Evolutionary conservation across 257 asterid species (phyloP).

Genomic region (Galeopsis tetrahit): DNA sequence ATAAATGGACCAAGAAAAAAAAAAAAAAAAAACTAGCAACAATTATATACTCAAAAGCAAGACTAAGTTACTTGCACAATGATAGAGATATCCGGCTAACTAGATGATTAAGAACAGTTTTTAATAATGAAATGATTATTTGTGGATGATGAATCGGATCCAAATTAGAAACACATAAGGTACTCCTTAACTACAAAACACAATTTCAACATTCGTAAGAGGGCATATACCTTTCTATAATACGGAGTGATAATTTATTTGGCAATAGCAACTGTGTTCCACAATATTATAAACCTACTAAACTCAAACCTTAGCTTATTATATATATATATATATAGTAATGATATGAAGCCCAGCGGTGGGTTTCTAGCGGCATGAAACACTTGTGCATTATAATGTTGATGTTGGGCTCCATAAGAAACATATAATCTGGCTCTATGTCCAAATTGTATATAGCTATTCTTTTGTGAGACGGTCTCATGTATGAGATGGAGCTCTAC

Average conservation of each 20-base stretch:
- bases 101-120: neutral
- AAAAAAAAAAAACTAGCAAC: conserved; percentile 2
- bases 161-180: neutral
- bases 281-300: neutral
- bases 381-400: no score
- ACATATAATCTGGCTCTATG: no score
- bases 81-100: neutral
- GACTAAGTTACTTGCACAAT: conserved; percentile 3
- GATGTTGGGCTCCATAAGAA: no score
- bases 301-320: neutral
- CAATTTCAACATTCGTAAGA: neutral
- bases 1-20: conserved; percentile 19
- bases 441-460: no score
- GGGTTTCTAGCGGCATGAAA: no score
- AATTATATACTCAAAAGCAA: conserved; percentile 3
- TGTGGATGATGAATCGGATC: neutral
- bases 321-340: neutral
- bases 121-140: neutral
- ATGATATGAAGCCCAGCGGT: neutral
- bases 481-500: no score
- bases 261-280: neutral
- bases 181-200: conserved; percentile 1
- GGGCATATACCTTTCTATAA: neutral
- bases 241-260: neutral
- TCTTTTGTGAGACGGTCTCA: no score